Conservation (phyloP, 1,139 yeast genomes). For the Taphrina populina region DNA sequence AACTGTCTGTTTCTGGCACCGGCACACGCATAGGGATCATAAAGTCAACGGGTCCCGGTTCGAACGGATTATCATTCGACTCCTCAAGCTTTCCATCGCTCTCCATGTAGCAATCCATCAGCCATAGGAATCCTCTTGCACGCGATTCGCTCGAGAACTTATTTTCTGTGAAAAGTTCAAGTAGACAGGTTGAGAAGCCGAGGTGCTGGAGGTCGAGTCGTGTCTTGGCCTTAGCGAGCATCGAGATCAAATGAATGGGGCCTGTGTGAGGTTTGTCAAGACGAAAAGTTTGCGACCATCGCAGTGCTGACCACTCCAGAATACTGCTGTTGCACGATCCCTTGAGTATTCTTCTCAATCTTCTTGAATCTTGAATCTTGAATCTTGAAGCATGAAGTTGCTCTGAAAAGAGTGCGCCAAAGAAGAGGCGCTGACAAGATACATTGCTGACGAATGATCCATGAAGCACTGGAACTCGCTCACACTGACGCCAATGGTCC, state of each 20-base stretch:
- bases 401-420: too few relatives aligned
- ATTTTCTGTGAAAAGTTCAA: conserved; percentile 15
- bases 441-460: too few relatives aligned
- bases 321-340: conserved; percentile 62
- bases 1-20: conserved; percentile 48
- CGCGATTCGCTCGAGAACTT: conserved; percentile 65
- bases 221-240: conserved; percentile 61
- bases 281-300: conserved; percentile 42
- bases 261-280: conserved; percentile 54
- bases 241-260: conserved; percentile 71
- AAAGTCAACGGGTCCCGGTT: conserved; percentile 45
- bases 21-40: conserved; percentile 53
- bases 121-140: conserved; percentile 76
- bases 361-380: conserved; percentile 92
- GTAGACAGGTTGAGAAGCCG: conserved; percentile 48
- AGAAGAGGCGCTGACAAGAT: too few relatives aligned
- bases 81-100: conserved; percentile 60
- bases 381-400: too few relatives aligned
- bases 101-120: conserved; percentile 75
- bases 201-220: conserved; percentile 51
- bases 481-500: too few relatives aligned
- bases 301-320: conserved; percentile 52
- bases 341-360: conserved; percentile 82
- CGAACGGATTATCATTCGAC: conserved; percentile 65
- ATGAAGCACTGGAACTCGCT: too few relatives aligned